These are phyloP conservation scores for Gynochthodes officinalis DNA, from an alignment of 257 asterid genomes.

Conservation along the genomic window DNA sequence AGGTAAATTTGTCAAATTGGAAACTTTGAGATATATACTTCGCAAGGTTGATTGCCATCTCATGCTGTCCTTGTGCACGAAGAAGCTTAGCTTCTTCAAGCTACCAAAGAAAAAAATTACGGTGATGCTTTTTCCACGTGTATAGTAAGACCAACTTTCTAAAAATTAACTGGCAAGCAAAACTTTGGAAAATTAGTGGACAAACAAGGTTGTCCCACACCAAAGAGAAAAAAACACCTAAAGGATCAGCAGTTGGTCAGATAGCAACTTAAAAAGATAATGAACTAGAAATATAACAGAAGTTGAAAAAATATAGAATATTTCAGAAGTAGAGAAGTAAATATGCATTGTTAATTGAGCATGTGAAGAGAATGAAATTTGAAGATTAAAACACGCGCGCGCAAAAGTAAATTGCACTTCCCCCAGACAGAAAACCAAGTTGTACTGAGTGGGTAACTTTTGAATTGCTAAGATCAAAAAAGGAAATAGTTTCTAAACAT, in stretches of 20 bases:
- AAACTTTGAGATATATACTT: constrained; percentile 68
- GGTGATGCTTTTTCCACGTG: background rate
- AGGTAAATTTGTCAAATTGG: constrained; percentile 51
- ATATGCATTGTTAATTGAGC: background rate
- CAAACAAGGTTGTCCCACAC: background rate
- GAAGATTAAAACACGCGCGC: background rate
- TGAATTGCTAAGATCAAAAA: background rate
- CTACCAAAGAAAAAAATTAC: constrained; percentile 33
- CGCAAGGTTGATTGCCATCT: constrained; percentile 94
- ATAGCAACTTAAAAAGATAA: background rate
- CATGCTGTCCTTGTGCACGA: constrained; percentile 95
- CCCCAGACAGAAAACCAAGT: background rate
- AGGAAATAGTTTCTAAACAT: background rate
- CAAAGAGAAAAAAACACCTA: background rate
- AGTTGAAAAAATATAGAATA: background rate
- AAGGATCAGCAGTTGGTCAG: background rate
- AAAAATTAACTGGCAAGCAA: background rate
- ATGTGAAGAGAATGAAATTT: background rate
- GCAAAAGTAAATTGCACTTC: background rate
- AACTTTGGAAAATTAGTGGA: background rate
- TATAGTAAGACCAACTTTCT: background rate
- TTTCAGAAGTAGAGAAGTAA: background rate
- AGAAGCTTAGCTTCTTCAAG: constrained; percentile 97
- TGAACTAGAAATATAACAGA: background rate
- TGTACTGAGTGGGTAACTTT: background rate